These are phyloP conservation scores for Hibiscus mutabilis DNA, from an alignment of 345 rosid species.

Conservation along the genomic window DNA sequence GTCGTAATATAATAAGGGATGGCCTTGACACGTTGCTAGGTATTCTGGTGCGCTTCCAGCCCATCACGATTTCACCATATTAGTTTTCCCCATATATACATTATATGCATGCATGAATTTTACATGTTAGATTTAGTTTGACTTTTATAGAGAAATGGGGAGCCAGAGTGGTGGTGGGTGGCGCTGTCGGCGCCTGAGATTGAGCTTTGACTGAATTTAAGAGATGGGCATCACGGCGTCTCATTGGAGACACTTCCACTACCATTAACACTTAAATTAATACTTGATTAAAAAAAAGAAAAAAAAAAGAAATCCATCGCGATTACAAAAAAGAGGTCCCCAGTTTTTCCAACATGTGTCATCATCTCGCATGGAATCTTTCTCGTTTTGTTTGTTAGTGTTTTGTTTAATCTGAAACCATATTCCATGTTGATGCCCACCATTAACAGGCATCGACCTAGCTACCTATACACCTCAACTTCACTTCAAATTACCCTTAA, in stretches of 20 bases:
- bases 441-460: neutral
- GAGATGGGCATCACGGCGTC: conserved; percentile 18
- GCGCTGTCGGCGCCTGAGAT: conserved; percentile 29
- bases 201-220: conserved; percentile 9
- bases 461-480: neutral
- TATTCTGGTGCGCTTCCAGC: too few relatives aligned
- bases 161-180: neutral
- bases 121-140: conserved; percentile 17
- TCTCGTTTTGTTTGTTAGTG: neutral
- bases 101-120: conserved; percentile 23
- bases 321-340: conserved; percentile 5
- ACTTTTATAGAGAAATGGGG: conserved; percentile 21
- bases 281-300: neutral
- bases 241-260: conserved; percentile 29
- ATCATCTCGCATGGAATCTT: conserved; percentile 13
- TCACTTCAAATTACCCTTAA: neutral
- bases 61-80: too few relatives aligned
- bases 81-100: neutral
- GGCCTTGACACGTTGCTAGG: too few relatives aligned
- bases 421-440: neutral
- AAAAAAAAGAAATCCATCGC: neutral
- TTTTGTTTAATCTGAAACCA: neutral
- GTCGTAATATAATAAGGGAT: too few relatives aligned
- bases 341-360: conserved; percentile 6
- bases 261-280: neutral